A percentile compares a stretch with the other conserved stretches of the same genome.
These are phyloP conservation scores for Candida vartiovaarae DNA, from an alignment of 805 yeast genomes.

Conservation along the genomic window DNA sequence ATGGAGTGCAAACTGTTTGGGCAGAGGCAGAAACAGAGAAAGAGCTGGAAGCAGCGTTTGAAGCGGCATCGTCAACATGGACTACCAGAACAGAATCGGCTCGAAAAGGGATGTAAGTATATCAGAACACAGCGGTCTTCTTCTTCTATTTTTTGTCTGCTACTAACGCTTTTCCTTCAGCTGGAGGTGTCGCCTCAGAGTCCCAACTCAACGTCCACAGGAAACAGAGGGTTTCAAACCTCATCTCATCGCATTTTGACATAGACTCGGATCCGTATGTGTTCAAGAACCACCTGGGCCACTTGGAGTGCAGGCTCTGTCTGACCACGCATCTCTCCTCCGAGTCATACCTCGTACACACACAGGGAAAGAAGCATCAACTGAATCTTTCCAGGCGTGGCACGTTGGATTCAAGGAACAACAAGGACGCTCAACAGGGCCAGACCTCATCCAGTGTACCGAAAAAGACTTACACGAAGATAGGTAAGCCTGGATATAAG, in stretches of 20 bases:
- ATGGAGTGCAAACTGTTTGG: too few relatives aligned
- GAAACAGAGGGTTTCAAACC: slow-evolving; percentile 38
- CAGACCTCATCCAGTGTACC: slow-evolving; percentile 19
- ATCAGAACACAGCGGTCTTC: too few relatives aligned
- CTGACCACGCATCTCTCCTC: slow-evolving; percentile 76
- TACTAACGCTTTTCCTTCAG: slow-evolving; percentile 6
- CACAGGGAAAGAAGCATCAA: slow-evolving; percentile 80
- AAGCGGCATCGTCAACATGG: slow-evolving; percentile 43
- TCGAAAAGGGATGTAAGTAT: slow-evolving; percentile 67
- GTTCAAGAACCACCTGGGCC: slow-evolving; percentile 75
- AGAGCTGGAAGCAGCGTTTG: too few relatives aligned
- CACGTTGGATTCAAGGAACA: slow-evolving; percentile 22
- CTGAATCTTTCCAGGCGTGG: slow-evolving; percentile 60
- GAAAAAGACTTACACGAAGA: slow-evolving; percentile 23
- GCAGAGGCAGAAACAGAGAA: too few relatives aligned
- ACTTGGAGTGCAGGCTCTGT: slow-evolving; percentile 79
- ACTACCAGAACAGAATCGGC: slow-evolving; percentile 83
- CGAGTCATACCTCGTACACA: slow-evolving; percentile 74
- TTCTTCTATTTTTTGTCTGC: neutral
- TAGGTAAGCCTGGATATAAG: slow-evolving; percentile 70
- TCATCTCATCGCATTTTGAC: slow-evolving; percentile 50
- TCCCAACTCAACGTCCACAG: slow-evolving; percentile 65
- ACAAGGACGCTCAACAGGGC: neutral
- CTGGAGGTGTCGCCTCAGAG: slow-evolving; percentile 77
- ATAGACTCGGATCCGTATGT: slow-evolving; percentile 75